These are phyloP conservation scores for Rhodotorula mucilaginosa DNA, from an alignment of 1,284 basidiomycete genomes.

Conservation along the genomic window DNA sequence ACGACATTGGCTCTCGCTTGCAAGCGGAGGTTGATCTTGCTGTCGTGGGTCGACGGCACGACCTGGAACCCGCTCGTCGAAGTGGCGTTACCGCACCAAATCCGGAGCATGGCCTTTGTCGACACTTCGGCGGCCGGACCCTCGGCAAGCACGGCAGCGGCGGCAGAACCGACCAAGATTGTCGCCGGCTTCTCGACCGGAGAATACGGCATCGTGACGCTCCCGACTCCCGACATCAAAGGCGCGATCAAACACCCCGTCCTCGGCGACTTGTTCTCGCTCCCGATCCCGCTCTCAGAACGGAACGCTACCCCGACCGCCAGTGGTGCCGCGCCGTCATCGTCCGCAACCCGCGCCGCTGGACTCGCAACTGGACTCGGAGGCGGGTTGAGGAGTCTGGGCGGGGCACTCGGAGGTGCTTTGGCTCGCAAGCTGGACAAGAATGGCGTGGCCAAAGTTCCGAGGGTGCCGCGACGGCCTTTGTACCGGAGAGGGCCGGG, in stretches of 20 bases:
- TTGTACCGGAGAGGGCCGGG: neutral
- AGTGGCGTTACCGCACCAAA: conserved; percentile 66
- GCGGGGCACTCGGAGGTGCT: conserved; percentile 19
- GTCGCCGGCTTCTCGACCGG: conserved; percentile 73
- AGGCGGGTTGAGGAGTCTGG: conserved; percentile 15
- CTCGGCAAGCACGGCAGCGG: neutral
- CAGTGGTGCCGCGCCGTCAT: neutral
- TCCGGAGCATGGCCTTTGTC: conserved; percentile 45
- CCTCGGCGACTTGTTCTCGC: conserved; percentile 38
- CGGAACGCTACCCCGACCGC: neutral
- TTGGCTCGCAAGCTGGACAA: conserved; percentile 38
- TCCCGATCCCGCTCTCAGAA: conserved; percentile 11
- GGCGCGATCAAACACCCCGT: conserved; percentile 1
- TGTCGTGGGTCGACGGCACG: conserved; percentile 76
- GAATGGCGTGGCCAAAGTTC: conserved; percentile 34
- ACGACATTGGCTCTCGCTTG: conserved; percentile 82
- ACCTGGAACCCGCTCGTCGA: conserved; percentile 71
- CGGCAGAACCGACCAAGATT: conserved; percentile 44
- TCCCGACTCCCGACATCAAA: conserved; percentile 46
- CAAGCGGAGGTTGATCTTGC: conserved; percentile 76
- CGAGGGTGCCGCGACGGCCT: conserved; percentile 11
- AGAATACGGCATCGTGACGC: conserved; percentile 71
- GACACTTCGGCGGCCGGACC: neutral
- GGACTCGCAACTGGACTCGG: neutral
- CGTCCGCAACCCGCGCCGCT: too few relatives aligned